Conservation (phyloP, 371 early-diverging fungal species). For the Mucor racemosus region DNA sequence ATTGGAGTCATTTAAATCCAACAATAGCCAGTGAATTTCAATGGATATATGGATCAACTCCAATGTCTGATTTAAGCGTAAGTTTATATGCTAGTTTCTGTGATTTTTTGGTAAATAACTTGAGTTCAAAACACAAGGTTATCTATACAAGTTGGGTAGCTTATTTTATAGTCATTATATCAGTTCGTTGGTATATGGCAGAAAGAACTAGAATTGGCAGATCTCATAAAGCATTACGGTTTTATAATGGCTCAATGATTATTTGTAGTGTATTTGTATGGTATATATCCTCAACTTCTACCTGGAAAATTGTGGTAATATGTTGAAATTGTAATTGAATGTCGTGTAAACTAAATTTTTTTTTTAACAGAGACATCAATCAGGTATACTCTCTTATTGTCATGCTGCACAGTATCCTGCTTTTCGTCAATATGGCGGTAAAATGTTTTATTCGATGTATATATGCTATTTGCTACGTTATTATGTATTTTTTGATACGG, state of each 20-base stretch:
- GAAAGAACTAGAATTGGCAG: conserved; percentile 22
- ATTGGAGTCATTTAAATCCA: conserved; percentile 13
- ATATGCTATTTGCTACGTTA: conserved; percentile 26
- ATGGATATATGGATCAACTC: conserved; percentile 27
- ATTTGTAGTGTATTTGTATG: conserved; percentile 12
- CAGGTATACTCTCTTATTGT: conserved; percentile 2
- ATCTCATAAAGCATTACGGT: conserved; percentile 1
- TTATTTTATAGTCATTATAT: conserved; percentile 26
- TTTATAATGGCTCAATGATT: conserved; percentile 21
- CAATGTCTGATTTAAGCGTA: conserved; percentile 27
- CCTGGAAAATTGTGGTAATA: conserved; percentile 16
- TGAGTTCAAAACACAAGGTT: neutral
- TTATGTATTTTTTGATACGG: conserved; percentile 26
- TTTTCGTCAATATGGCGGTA: conserved; percentile 8
- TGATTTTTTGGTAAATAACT: neutral
- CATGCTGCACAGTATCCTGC: conserved; percentile 7
- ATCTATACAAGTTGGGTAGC: conserved; percentile 26
- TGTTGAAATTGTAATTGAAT: neutral
- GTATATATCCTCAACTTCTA: neutral
- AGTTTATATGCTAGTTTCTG: neutral
- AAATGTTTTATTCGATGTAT: conserved; percentile 29
- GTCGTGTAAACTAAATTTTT: neutral
- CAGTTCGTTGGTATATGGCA: conserved; percentile 33
- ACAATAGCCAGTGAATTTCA: conserved; percentile 13
- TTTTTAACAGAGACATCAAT: neutral